Evolutionary conservation across 495 filamentous ascomycete species (phyloP), one percentile per base, ranked within the genome.

Genomic region (Penicillium cinerascens): DNA sequence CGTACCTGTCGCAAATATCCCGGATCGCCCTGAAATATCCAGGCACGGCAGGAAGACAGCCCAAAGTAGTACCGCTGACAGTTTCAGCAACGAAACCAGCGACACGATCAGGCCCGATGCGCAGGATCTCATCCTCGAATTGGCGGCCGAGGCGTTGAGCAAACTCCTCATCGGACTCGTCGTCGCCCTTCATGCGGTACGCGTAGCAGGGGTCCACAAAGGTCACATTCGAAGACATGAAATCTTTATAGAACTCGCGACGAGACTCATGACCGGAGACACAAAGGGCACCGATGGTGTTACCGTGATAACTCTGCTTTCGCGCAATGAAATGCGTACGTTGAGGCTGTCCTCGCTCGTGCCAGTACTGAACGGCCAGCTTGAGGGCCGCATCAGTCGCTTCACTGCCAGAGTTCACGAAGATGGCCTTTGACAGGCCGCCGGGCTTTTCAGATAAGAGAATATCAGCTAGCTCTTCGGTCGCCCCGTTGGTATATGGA

Each of bases 1-100:
- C 69, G 41, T 78, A 64, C 22, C 63, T 64, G 41, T 71, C 56
- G 57, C 76, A 79, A 1, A 78, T 60, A 0, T 61, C 53, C 11
- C 65, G 47, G 21, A 78, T 58, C 1, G 58, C 62, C 22, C 59
- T 53, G 47, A 74, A 68, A 40, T 78, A 79, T 7, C 67, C 70
- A 13, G 59, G 51, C 3, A 70, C 61, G 6, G 74, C 52, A 1
- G 74, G 60, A 3, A 78, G 65, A 44, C 70, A 77, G 17, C 75
- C 75, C 0, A 72, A 42, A 9, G 72, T 66, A 15, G 76, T 72
- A 8, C 85, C 84, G 36, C 78, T 76, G 10, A 83, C 69, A 3
- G 85, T 80, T 60, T 89, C 86, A 1, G 78, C 77, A 18, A 88
- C 64, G 56, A 88, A 87, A 1, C 80, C 87, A 49, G 76, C 80